Evolutionary conservation across 202 grass and related monocot genomes (phyloP), one percentile per base, ranked within the genome.

Genomic region (Saccharum hybrid): DNA sequence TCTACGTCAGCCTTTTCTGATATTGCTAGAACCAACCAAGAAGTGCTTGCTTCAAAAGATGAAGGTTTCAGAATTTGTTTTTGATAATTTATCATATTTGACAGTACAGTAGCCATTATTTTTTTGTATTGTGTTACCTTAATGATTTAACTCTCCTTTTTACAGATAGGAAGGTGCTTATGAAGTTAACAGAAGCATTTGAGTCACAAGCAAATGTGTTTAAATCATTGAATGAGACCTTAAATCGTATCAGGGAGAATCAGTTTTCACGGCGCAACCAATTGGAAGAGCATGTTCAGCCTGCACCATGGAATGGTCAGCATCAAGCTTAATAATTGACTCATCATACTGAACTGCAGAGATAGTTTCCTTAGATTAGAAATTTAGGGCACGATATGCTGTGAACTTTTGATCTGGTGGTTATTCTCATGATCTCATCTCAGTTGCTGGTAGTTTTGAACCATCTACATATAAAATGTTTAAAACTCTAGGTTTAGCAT

Each of bases 131-230:
- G 71, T 61, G 3, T 41, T 66, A 33, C 76, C 45, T 31, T 38
- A 84, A 33, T 49, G 9, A 22, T 46, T 13, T 78, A 22, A 16
- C n/a, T 39, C 18, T 38, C 13, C 22, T 60, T 48, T 51, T 38
- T 46, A 16, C 65, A 79, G 79, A 81, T 60, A 71, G 49, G 79
- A 70, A 71, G 49, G 39, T 81, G 30, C 66, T 81, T 38, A 19
- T 70, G n/a, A 81, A 70, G 51, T 71, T 81, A 71, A 43, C 66
- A 60, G 66, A 81, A 70, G 66, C 90, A 65, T 68, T 98, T 57
- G 88, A 94, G 84, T 68, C 80, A n/a, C 95, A 94, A 90, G 90
- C 75, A 85, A 86, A 98, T 59, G 85, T 91, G 67, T 86, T 98
- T 82, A 94, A 93, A 84, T 85, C 83, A n/a, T 91, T 97, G 85